Evolutionary conservation across 139 green algal species (phyloP).

Genomic region (Haematococcus lacustris): DNA sequence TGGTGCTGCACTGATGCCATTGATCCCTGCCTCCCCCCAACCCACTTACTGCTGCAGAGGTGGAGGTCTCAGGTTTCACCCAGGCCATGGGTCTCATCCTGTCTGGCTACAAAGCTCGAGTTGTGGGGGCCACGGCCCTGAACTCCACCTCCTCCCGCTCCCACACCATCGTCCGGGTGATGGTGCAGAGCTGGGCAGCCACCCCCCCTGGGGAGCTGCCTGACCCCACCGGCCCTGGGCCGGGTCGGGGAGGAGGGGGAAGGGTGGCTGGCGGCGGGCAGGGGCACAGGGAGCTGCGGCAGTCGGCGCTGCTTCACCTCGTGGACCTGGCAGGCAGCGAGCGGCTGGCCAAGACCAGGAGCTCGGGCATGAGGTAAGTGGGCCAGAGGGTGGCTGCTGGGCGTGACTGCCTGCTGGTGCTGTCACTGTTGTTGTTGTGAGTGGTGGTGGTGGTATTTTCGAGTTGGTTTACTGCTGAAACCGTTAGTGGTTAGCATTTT

Average conservation of each 20-base stretch:
- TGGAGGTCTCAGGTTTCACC: not conserved
- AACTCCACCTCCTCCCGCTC: conserved; percentile 36
- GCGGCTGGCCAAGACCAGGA: conserved; percentile 28
- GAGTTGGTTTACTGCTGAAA: not conserved
- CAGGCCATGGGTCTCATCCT: conserved; percentile 14
- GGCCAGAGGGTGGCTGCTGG: too few species aligned
- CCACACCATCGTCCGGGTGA: conserved; percentile 42
- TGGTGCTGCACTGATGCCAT: conserved; percentile 1
- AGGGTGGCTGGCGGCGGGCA: not conserved
- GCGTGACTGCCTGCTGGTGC: not conserved
- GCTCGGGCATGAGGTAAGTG: conserved; percentile 18
- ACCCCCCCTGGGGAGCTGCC: not conserved
- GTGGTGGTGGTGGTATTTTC: not conserved
- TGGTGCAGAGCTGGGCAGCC: conserved; percentile 9
- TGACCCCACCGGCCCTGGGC: not conserved
- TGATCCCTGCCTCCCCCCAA: too few species aligned
- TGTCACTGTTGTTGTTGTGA: too few species aligned
- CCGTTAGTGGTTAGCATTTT: too few species aligned
- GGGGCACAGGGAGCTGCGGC: not conserved
- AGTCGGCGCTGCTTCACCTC: conserved; percentile 25
- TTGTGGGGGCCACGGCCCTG: conserved; percentile 21
- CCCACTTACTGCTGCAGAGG: not conserved
- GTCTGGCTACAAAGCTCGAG: conserved; percentile 1
- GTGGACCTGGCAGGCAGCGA: conserved; percentile 50
- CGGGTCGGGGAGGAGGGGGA: not conserved